Base-by-base conservation (phyloP, 805 yeast genomes). In the Starmerella etchellsii region DNA sequence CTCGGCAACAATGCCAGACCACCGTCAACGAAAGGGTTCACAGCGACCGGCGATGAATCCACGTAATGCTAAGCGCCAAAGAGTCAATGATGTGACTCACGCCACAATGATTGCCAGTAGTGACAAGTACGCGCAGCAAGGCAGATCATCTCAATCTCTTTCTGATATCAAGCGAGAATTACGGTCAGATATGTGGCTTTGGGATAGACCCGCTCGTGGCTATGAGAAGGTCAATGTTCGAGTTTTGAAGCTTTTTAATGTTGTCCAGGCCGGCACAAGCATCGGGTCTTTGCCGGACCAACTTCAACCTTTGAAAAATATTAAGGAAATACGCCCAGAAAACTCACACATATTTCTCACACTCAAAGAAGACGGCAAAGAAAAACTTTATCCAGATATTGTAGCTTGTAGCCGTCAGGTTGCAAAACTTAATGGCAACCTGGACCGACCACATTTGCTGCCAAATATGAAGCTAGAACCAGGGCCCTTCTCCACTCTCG, bases 161-260 rank as follows among this genome's bases (percentile, higher is more conserved):
- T 7, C 25, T 23, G 25, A 23, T 23, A 7, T 23, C 25, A 23
- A 23, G 25, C 10, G 10, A 10, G 10, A 23, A 23, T 23, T 23
- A 23, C 25, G 10, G 10, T 10, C 25, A 10, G 10, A 23, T 10
- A 7, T 8, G 10, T 23, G 25, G 25, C 6, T 30, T 18, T 44
- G 44, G 45, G 48, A 44, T 24, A 15, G 15, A 15, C 34, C 42
- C 4, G 43, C 48, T 3, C 8, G 18, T 3, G 41, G 40, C 10
- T 45, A 31, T 33, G 39, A 39, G 25, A 14, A 22, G 8, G 18
- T 42, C 14, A 41, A 36, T 20, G 40, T 42, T 11, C 34, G 25
- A 15, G 45, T 44, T 4, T 27, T 44, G 20, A 44, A 44, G 28
- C 41, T 44, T 15, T 37, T 40, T 18, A 44, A 44, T 10, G 18